Conservation (phyloP, 164 flowering plant genomes). For the Taxillus chinensis region DNA sequence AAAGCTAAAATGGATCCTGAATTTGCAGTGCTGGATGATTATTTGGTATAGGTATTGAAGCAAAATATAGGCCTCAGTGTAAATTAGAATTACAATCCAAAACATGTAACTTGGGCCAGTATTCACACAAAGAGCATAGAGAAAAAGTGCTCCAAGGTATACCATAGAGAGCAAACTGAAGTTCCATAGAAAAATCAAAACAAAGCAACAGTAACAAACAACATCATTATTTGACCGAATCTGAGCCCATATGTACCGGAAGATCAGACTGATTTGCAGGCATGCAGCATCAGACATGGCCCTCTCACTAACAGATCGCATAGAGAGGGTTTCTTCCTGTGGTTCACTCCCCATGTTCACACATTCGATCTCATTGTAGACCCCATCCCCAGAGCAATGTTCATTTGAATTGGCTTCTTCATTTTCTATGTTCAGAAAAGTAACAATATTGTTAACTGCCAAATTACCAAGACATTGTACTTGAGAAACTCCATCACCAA, state of each 20-base stretch:
- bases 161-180: slow-evolving; percentile 6
- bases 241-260: slow-evolving; percentile 2
- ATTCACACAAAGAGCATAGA: slow-evolving; percentile 6
- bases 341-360: neutral
- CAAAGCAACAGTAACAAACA: slow-evolving; percentile 5
- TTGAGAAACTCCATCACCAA: slow-evolving; percentile 3
- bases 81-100: slow-evolving; percentile 2
- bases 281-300: neutral
- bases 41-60: slow-evolving; percentile 3
- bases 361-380: neutral
- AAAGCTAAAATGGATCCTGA: neutral
- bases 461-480: slow-evolving; percentile 1
- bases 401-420: neutral
- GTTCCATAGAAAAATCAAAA: slow-evolving; percentile 3
- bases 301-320: neutral
- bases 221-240: slow-evolving; percentile 4
- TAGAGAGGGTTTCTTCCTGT: neutral
- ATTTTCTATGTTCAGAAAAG: neutral
- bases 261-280: neutral
- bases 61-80: slow-evolving; percentile 1
- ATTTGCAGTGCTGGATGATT: slow-evolving; percentile 1
- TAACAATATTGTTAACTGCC: neutral
- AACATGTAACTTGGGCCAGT: slow-evolving; percentile 2
- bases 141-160: neutral
- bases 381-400: neutral